Evolutionary conservation across 2,329 filamentous ascomycete genomes (phyloP).

Genomic region (Penicillium janthinellum): DNA sequence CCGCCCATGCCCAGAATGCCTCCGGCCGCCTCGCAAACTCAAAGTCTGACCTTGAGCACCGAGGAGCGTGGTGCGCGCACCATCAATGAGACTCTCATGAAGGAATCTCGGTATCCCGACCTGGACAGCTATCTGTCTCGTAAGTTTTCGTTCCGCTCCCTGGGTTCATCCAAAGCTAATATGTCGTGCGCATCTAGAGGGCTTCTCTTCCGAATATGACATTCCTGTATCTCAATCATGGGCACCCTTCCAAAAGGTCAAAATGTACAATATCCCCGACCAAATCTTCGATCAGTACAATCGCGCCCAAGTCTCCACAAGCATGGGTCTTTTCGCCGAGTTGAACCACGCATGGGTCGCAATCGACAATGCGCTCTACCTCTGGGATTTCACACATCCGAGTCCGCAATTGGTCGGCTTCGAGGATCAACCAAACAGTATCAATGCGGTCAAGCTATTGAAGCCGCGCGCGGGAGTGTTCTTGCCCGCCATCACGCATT

Average conservation of each 20-base stretch:
- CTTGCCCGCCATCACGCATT: constrained; percentile 77
- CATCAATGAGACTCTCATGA: constrained; percentile 75
- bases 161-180: neutral
- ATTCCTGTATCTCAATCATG: constrained; percentile 68
- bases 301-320: constrained; percentile 79
- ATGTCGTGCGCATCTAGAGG: constrained; percentile 58
- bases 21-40: constrained; percentile 44
- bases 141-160: constrained; percentile 52
- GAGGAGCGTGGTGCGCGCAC: constrained; percentile 79
- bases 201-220: constrained; percentile 90
- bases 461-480: constrained; percentile 86
- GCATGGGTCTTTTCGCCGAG: constrained; percentile 93
- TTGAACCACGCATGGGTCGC: constrained; percentile 94
- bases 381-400: constrained; percentile 97
- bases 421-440: constrained; percentile 84
- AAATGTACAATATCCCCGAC: constrained; percentile 87
- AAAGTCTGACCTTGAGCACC: constrained; percentile 61
- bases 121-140: constrained; percentile 86
- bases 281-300: constrained; percentile 93
- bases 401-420: constrained; percentile 89
- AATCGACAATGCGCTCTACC: constrained; percentile 92
- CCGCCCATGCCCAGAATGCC: constrained; percentile 37
- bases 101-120: constrained; percentile 81
- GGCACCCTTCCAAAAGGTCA: constrained; percentile 85
- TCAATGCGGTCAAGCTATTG: constrained; percentile 87